Percentiles rank a stretch among this genome's conserved stretches.
Evolutionary conservation across 2,329 filamentous ascomycete genomes (phyloP).

Genomic region (Huntiella savannae): DNA sequence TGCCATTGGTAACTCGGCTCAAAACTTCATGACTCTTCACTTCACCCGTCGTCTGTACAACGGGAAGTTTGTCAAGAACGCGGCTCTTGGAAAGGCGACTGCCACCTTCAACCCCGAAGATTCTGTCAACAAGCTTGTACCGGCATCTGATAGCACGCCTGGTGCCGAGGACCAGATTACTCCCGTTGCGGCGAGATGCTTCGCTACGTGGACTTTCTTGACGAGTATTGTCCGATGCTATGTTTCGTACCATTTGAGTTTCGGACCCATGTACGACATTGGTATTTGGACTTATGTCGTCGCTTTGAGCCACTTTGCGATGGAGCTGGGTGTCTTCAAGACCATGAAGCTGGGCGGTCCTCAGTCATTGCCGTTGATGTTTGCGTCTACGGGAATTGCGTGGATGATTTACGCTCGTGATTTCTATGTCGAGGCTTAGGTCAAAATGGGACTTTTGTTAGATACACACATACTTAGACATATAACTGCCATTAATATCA

Average conservation of each 20-base stretch:
- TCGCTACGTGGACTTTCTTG: constrained; percentile 76
- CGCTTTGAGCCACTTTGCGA: constrained; percentile 58
- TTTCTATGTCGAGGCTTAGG: constrained; percentile 37
- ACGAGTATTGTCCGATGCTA: constrained; percentile 61
- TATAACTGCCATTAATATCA: too few species aligned
- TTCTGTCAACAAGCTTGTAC: constrained; percentile 31
- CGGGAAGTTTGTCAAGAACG: constrained; percentile 37
- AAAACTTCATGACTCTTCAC: constrained; percentile 61
- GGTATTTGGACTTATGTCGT: constrained; percentile 66
- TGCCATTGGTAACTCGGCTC: constrained; percentile 67
- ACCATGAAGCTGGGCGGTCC: constrained; percentile 46
- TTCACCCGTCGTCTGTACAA: constrained; percentile 82
- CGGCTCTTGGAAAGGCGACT: constrained; percentile 23
- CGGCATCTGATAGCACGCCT: constrained; percentile 26
- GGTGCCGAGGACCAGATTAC: constrained; percentile 42
- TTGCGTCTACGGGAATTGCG: constrained; percentile 30
- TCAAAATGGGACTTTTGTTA: background rate
- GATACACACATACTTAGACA: too few species aligned
- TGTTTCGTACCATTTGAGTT: constrained; percentile 62
- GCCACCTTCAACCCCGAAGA: constrained; percentile 31
- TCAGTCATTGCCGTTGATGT: constrained; percentile 34
- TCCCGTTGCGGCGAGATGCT: constrained; percentile 57
- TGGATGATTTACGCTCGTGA: constrained; percentile 51
- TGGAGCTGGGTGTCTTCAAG: constrained; percentile 64
- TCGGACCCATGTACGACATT: constrained; percentile 57